Evolutionary conservation across 2,329 filamentous ascomycete species (phyloP), one percentile per base, ranked within the genome.

Genomic region (Penicillium sp.): DNA sequence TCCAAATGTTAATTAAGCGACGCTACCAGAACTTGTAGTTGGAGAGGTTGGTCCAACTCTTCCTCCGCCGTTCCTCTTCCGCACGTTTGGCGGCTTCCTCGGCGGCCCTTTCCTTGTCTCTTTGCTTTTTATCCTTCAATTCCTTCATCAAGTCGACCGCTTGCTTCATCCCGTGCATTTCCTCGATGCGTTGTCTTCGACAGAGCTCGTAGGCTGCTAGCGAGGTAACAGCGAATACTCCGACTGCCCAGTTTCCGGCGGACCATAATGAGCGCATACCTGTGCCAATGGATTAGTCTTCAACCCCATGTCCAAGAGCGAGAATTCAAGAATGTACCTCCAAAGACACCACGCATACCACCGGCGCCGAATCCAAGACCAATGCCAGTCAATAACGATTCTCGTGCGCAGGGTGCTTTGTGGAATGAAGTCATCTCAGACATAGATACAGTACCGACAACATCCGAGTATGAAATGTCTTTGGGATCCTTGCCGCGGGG

Each of bases 241-340:
- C 89, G 6, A 94, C 90, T 0, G 90, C 91, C 88, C 89, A 95
- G 66, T 95, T 95, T 33, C 87, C 86, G 1, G 89, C 84, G 64
- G 82, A 84, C 51, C 81, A 81, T 55, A 90, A 74, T 16, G 81
- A 79, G 39, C 81, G 84, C 83, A 67, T 31, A 31, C 69, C 66
- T 69, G 52, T 49, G 48, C 51, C 49, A 45, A 57, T 53, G 45
- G 24, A 43, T 58, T 51, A 60, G 41, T 33, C 23, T 47, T 21
- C 41, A 36, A 34, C 6, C 45, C 24, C 2, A 5, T 21, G 43
- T 36, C 26, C 6, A 29, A 42, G 18, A 18, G 9, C 8, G 4
- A 12, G 41, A 34, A 34, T 38, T 38, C 8, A 38, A 28, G 24
- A 23, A 47, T 47, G 60, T 78, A 95, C 91, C 87, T 75, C 88